These are phyloP conservation scores for Hymenoscyphus linearis DNA, from an alignment of 2,329 filamentous ascomycete species.

Conservation along the genomic window DNA sequence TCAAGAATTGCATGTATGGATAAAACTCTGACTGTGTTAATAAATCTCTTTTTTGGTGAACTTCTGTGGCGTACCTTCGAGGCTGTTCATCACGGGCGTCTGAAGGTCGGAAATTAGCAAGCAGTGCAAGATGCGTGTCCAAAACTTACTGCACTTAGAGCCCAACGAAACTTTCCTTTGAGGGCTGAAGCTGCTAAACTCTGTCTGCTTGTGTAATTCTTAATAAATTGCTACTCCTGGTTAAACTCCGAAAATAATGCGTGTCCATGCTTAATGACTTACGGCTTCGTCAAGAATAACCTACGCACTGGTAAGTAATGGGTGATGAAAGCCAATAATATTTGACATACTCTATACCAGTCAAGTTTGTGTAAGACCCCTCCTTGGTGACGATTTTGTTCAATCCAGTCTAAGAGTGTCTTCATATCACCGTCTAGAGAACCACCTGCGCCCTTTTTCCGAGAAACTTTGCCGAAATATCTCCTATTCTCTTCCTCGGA, in stretches of 20 bases:
- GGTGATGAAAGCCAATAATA: background rate
- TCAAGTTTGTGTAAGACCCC: slow-evolving; percentile 31
- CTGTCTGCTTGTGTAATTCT: slow-evolving; percentile 36
- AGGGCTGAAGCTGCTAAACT: slow-evolving; percentile 37
- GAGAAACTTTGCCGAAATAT: too few relatives aligned
- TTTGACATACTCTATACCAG: slow-evolving; percentile 36
- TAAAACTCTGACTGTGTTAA: too few relatives aligned
- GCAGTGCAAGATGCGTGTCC: background rate
- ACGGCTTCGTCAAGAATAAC: slow-evolving; percentile 48
- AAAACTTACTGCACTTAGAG: slow-evolving; percentile 15
- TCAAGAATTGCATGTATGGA: too few relatives aligned
- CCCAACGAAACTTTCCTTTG: slow-evolving; percentile 12
- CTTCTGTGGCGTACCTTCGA: slow-evolving; percentile 11
- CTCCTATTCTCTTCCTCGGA: too few relatives aligned
- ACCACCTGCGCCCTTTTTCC: background rate
- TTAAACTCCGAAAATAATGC: background rate
- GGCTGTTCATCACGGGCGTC: slow-evolving; percentile 17
- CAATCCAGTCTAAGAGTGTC: background rate
- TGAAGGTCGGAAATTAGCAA: background rate
- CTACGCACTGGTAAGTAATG: background rate
- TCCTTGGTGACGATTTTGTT: background rate
- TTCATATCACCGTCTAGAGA: background rate
- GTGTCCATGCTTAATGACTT: background rate
- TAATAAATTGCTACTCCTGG: slow-evolving; percentile 40
- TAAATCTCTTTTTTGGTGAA: too few relatives aligned